Evolutionary conservation across 2,329 filamentous ascomycete species (phyloP), one percentile per base, ranked within the genome.

Genomic region (Penicillium sp.): DNA sequence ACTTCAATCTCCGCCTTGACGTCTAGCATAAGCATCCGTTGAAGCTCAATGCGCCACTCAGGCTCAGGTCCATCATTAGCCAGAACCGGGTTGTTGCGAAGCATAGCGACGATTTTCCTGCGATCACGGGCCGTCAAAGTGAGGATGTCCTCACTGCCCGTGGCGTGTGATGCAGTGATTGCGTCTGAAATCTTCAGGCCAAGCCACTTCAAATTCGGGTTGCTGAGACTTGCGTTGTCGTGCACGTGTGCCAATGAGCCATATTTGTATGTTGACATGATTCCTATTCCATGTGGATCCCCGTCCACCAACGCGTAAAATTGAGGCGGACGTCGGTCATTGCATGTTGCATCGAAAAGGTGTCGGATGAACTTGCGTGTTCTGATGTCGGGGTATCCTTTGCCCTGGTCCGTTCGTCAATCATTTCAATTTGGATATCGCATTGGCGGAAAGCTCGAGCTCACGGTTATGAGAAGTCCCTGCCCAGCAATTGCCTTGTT

Each of bases 361-460:
- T 70, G 69, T 31, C 74, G 77, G 29, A 85, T 65, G 57, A 86
- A 80, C 2, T 70, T 71, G 34, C 83, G 76, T 8, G 83, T 84
- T 29, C 75, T 72, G 24, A 86, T 66, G 60, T 87, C 84, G 1
- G 84, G 84, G 59, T 86, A 86, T 3, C 84, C 84, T 74, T 86
- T 86, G 0, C 79, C 84, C 81, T 84, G 46, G 2, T 34, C 7
- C 42, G 16, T 13, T 13, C 28, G 29, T 52, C 42, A 44, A 41
- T 56, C 4, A 38, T 23, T 23, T 10, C 3, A 23, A 4, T 0
- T 15, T 13, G 33, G 18, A 15, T 1, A 16, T 6, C 7, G 8
- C 21, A 3, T 1, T 6, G 23, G 6, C 2, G 24, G 7, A 23
- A 31, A 15, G 38, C 21, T 34, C 12, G 9, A 3, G 29, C 74